Percentiles rank a stretch among this genome's conserved stretches.
Conservation (phyloP, 1,284 basidiomycete species). For the Porphyrellus sp. region DNA sequence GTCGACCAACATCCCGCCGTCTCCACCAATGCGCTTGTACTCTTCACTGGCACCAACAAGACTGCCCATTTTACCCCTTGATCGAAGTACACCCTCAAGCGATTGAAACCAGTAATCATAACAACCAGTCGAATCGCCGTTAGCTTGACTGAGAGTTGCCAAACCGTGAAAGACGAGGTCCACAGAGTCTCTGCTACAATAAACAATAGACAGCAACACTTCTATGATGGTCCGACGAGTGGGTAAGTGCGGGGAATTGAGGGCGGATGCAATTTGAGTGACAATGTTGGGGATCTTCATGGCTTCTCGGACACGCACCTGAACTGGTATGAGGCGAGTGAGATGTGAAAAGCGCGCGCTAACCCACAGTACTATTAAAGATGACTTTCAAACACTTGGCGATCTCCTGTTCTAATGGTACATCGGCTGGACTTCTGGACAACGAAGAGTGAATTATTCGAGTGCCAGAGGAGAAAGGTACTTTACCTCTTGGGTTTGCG, state of each 20-base stretch:
- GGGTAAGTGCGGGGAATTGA: constrained; percentile 80
- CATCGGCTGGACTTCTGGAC: constrained; percentile 63
- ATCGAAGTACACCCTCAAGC: constrained; percentile 74
- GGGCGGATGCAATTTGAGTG: constrained; percentile 78
- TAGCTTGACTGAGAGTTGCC: constrained; percentile 62
- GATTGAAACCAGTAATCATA: constrained; percentile 93
- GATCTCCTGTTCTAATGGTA: constrained; percentile 82
- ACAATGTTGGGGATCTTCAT: constrained; percentile 77
- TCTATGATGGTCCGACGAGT: constrained; percentile 84
- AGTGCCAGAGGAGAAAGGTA: neutral
- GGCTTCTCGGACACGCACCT: constrained; percentile 78
- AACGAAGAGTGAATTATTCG: constrained; percentile 3
- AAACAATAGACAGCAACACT: constrained; percentile 64
- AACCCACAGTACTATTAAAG: constrained; percentile 70
- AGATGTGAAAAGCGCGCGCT: neutral
- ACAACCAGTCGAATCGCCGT: constrained; percentile 55
- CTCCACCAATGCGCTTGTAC: constrained; percentile 63
- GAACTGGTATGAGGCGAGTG: constrained; percentile 12
- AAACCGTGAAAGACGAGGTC: constrained; percentile 61
- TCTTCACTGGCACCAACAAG: constrained; percentile 93
- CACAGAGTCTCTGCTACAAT: constrained; percentile 53
- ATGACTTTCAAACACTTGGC: constrained; percentile 87
- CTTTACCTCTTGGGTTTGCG: constrained; percentile 65
- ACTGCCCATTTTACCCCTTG: constrained; percentile 93
- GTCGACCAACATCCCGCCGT: constrained; percentile 71